These are phyloP conservation scores for Ormosia emarginata DNA, from an alignment of 306 rosid genomes.

Conservation along the genomic window DNA sequence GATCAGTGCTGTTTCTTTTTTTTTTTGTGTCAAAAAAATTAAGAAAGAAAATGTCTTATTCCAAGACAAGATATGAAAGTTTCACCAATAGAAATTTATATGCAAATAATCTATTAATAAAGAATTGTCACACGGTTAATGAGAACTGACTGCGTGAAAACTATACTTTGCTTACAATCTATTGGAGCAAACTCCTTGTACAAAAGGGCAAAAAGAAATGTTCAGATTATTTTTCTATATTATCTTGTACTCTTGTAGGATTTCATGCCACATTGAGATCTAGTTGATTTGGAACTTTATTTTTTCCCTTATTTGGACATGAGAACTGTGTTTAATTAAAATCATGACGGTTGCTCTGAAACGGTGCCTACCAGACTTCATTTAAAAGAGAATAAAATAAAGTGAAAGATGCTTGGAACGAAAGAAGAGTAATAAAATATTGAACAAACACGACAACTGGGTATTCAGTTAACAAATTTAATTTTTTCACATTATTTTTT, in stretches of 20 bases:
- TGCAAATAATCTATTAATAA: too few relatives aligned
- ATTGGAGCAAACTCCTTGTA: not conserved
- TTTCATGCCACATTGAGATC: not conserved
- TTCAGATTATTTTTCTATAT: not conserved
- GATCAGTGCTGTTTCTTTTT: too few relatives aligned
- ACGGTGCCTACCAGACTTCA: not conserved
- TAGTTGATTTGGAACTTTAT: not conserved
- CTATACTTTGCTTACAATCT: too few relatives aligned
- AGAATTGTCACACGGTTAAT: too few relatives aligned
- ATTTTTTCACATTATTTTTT: too few relatives aligned
- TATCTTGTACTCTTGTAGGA: not conserved
- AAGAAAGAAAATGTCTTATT: too few relatives aligned
- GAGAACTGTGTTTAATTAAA: not conserved
- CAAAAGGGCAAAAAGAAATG: not conserved
- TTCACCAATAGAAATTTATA: too few relatives aligned
- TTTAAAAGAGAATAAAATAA: not conserved
- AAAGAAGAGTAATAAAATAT: not conserved
- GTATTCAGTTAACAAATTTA: too few relatives aligned
- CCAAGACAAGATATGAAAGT: too few relatives aligned
- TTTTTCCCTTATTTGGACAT: not conserved
- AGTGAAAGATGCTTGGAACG: not conserved
- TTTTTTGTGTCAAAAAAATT: too few relatives aligned
- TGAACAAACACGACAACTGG: not conserved
- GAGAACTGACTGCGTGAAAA: too few relatives aligned
- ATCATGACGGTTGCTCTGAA: not conserved